Evolutionary conservation across 768 basidiomycete genomes (phyloP).

Genomic region (Panaeolus cyanescens): DNA sequence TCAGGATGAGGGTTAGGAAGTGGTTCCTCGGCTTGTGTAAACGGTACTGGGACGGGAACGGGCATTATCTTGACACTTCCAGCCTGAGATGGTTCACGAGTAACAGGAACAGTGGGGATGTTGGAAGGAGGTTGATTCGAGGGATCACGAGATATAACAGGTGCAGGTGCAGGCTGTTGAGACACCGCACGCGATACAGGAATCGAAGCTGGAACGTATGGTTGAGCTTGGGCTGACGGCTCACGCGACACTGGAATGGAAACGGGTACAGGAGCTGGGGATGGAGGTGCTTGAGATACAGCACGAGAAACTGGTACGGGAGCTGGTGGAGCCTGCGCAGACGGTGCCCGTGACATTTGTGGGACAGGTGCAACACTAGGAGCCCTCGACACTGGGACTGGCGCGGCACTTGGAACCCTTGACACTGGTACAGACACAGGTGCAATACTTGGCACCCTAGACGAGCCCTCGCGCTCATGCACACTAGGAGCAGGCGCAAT

Average conservation of each 20-base stretch:
- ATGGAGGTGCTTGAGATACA: background rate
- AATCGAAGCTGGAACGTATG: too few species aligned
- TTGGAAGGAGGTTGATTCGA: background rate
- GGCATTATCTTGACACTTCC: background rate
- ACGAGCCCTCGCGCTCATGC: background rate
- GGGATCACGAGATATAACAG: background rate
- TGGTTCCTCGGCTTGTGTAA: background rate
- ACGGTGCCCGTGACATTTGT: slow-evolving; percentile 20
- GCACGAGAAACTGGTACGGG: background rate
- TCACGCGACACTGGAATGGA: too few species aligned
- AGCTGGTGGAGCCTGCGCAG: background rate
- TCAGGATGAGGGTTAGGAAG: slow-evolving; percentile 22
- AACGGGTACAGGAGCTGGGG: background rate
- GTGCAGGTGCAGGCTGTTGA: too few species aligned
- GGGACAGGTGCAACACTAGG: background rate
- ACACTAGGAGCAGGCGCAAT: background rate
- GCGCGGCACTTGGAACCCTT: background rate
- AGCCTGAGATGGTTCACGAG: background rate
- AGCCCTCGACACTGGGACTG: background rate
- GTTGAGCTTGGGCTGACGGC: too few species aligned
- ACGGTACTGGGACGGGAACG: background rate
- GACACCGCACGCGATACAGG: background rate
- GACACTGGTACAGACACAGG: background rate
- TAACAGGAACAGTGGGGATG: background rate
- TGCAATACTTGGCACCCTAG: background rate